These are phyloP conservation scores for Trichoderma lentiforme DNA, from an alignment of 2,329 filamentous ascomycete genomes.

Conservation along the genomic window DNA sequence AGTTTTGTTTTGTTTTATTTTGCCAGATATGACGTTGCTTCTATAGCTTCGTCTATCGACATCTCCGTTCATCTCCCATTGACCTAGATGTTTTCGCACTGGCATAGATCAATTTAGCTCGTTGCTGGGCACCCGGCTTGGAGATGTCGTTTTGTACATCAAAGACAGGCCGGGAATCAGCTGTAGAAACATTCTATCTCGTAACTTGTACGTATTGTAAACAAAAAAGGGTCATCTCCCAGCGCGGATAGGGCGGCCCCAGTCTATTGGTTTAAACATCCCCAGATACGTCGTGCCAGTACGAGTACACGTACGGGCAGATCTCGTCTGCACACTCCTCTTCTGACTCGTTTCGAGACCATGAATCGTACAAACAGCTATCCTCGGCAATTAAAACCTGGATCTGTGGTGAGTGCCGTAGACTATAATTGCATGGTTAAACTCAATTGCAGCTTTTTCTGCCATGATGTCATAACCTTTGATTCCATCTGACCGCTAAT, in stretches of 20 bases:
- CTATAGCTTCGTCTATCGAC: conserved; percentile 42
- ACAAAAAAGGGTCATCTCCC: background rate
- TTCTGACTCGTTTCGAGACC: background rate
- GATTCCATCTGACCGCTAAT: background rate
- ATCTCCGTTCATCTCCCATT: conserved; percentile 44
- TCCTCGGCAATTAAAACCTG: background rate
- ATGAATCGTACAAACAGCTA: background rate
- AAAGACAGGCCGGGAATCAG: conserved; percentile 55
- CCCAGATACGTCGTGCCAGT: background rate
- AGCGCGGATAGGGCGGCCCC: background rate
- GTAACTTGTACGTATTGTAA: background rate
- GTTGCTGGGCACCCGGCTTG: conserved; percentile 56
- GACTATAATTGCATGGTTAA: background rate
- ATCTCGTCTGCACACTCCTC: background rate
- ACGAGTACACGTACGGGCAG: background rate
- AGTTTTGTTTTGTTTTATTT: background rate
- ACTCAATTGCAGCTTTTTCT: background rate
- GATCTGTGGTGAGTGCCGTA: background rate
- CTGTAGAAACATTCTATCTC: conserved; percentile 51
- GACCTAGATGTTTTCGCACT: conserved; percentile 55
- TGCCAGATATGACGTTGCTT: conserved; percentile 37
- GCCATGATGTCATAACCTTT: conserved; percentile 5
- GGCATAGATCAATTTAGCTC: conserved; percentile 51
- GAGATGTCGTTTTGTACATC: conserved; percentile 55
- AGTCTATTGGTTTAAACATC: background rate